These are phyloP conservation scores for Lagenidium sp. DNA, from an alignment of 352 stramenopile species.

Conservation along the genomic window DNA sequence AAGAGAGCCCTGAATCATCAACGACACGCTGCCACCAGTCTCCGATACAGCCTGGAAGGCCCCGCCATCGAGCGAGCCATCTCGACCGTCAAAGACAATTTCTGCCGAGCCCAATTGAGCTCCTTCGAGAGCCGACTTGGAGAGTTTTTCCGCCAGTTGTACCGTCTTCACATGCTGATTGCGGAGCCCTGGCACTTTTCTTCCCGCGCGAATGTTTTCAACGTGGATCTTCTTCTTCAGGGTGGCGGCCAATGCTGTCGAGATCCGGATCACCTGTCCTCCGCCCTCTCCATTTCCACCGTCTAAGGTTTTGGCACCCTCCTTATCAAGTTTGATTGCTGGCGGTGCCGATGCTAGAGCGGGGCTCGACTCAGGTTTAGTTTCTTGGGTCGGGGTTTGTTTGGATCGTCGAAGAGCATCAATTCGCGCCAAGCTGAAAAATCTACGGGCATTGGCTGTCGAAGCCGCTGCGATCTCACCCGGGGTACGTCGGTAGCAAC, in stretches of 20 bases:
- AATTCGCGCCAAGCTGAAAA: slow-evolving; percentile 31
- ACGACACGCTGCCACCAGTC: slow-evolving; percentile 42
- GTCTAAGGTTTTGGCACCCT: slow-evolving; percentile 25
- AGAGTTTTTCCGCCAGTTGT: slow-evolving; percentile 34
- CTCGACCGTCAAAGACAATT: slow-evolving; percentile 23
- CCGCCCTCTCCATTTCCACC: slow-evolving; percentile 75
- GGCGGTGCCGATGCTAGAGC: neutral
- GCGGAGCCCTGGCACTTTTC: slow-evolving; percentile 58
- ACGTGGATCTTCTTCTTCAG: slow-evolving; percentile 50
- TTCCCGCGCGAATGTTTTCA: slow-evolving; percentile 67
- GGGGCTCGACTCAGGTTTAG: neutral
- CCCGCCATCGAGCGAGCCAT: slow-evolving; percentile 5
- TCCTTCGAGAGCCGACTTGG: slow-evolving; percentile 20
- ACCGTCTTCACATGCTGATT: slow-evolving; percentile 83
- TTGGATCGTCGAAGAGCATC: neutral
- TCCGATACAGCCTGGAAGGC: slow-evolving; percentile 24
- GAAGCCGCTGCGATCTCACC: slow-evolving; percentile 32
- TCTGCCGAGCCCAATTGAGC: slow-evolving; percentile 37
- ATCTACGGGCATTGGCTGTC: slow-evolving; percentile 35
- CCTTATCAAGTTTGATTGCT: too few species aligned
- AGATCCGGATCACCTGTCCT: slow-evolving; percentile 84
- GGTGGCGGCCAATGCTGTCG: slow-evolving; percentile 59
- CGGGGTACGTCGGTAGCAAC: slow-evolving; percentile 24
- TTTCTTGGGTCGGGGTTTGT: neutral
- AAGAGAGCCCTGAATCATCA: slow-evolving; percentile 60